Evolutionary conservation across 441 rosid species (phyloP).

Genomic region (Brassica hybrid): DNA sequence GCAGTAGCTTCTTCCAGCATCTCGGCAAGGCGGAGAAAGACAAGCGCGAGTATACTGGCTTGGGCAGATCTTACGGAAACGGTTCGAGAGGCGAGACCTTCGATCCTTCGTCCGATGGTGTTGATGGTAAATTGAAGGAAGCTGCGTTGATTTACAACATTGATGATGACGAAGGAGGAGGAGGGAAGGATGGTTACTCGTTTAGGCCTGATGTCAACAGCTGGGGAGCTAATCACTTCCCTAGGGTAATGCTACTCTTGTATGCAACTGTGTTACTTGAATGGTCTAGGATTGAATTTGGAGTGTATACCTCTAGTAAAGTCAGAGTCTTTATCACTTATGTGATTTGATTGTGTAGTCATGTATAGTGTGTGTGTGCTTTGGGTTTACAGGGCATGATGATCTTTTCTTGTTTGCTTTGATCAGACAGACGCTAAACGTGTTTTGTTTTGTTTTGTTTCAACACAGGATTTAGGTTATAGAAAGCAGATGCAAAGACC

Average conservation of each 20-base stretch:
- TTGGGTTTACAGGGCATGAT: conserved; percentile 1
- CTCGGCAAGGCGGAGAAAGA: conserved; percentile 50
- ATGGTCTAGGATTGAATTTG: conserved; percentile 1
- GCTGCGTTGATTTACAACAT: conserved; percentile 52
- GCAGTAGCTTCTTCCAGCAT: conserved; percentile 52
- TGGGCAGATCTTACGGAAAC: conserved; percentile 5
- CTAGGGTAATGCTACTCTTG: conserved; percentile 52
- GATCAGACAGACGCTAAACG: background rate
- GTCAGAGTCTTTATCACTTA: conserved; percentile 10
- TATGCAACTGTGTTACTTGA: too few species aligned
- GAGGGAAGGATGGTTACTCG: conserved; percentile 37
- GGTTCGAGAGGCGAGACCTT: conserved; percentile 42
- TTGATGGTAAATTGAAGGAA: conserved; percentile 60
- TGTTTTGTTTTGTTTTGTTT: background rate
- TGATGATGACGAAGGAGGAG: conserved; percentile 42
- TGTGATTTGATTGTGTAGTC: conserved; percentile 10
- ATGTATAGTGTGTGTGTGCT: background rate
- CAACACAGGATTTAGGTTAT: conserved; percentile 61
- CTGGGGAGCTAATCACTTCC: conserved; percentile 42
- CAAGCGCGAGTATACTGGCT: conserved; percentile 22
- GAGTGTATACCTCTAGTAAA: background rate
- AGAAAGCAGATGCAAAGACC: conserved; percentile 49
- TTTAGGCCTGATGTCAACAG: conserved; percentile 55
- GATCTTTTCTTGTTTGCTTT: conserved; percentile 15
- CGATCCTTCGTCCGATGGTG: conserved; percentile 56